A percentile compares a stretch with the other conserved stretches of the same genome.
These are phyloP conservation scores for Termitomyces sp. DNA, from an alignment of 768 basidiomycete species.

Conservation along the genomic window DNA sequence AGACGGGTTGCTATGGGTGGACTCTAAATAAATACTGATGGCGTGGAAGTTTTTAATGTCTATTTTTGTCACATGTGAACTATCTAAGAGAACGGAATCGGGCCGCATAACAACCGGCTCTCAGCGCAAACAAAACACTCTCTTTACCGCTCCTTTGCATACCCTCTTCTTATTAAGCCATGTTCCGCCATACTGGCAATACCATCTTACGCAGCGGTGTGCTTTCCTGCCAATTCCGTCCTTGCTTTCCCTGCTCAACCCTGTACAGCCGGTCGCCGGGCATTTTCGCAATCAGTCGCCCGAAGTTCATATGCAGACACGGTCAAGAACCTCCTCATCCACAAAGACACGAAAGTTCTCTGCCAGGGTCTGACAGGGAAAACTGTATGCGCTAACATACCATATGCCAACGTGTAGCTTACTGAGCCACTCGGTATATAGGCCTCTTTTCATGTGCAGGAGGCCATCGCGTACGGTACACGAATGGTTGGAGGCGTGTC, in stretches of 20 bases:
- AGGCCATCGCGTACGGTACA: constrained; percentile 92
- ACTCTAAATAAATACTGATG: constrained; percentile 11
- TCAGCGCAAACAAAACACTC: constrained; percentile 2
- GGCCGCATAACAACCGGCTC: constrained; percentile 1
- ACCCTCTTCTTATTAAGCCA: constrained; percentile 20
- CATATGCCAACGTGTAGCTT: not conserved
- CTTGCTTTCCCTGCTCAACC: not conserved
- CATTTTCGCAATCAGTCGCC: constrained; percentile 73
- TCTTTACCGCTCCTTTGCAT: not conserved
- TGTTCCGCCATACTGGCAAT: constrained; percentile 61
- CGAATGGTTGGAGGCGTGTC: constrained; percentile 98
- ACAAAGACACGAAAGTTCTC: constrained; percentile 91
- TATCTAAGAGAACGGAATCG: constrained; percentile 6
- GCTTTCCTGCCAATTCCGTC: constrained; percentile 10
- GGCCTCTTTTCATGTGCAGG: constrained; percentile 96
- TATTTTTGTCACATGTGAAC: constrained; percentile 1
- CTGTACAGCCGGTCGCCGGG: constrained; percentile 58
- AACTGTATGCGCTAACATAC: constrained; percentile 52
- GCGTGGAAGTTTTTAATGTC: not conserved
- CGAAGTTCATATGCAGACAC: constrained; percentile 83
- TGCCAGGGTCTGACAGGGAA: constrained; percentile 95
- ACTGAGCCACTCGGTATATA: constrained; percentile 19
- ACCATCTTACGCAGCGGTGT: constrained; percentile 48
- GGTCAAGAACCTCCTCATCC: constrained; percentile 85
- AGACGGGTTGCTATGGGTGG: constrained; percentile 35